Evolutionary conservation across 2,329 filamentous ascomycete species (phyloP), one percentile per base, ranked within the genome.

Genomic region (Cladobotryum protrusum): DNA sequence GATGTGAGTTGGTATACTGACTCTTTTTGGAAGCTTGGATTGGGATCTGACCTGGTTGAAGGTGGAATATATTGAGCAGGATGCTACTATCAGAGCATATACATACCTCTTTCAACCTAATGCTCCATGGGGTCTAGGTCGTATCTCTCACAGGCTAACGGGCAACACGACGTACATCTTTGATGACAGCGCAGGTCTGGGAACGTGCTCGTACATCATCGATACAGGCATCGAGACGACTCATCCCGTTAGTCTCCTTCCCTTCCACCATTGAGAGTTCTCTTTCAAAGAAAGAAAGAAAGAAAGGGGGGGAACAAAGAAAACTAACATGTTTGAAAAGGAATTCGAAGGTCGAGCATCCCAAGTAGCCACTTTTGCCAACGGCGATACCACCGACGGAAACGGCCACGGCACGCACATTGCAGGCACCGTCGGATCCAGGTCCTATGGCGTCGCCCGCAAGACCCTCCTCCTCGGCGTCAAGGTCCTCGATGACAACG

Each of bases 321-420:
- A 29, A 29, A 29, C 24, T 29, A 29, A 29, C 7, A 9, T 9
- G 7, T 8, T 40, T 48, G n/a, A 17, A 18, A 36, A 60, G 57
- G 60, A 68, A 32, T 68, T 69, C 32, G 64, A 60, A 12, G 66
- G 65, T 14, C 65, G 66, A 6, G 63, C 63, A 12, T 64, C 66
- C 13, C 63, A 60, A 40, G 54, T 63, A 12, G 56, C 56, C 48
- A 65, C 62, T 55, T 67, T 58, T 33, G 56, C 59, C 29, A 53
- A 51, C 5, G 61, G 57, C 35, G 39, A 58, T 13, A 50, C 60
- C 20, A 45, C 47, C 12, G 63, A 66, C n/a, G 61, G 63, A 8
- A 61, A 69, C 43, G 72, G 72, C n/a, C 72, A 75, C 56, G 72
- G 71, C 35, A 74, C 72, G 11, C 65, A 69, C 19, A 62, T 67